These are phyloP conservation scores for Candida adriatica DNA, from an alignment of 805 yeast species.

Conservation along the genomic window DNA sequence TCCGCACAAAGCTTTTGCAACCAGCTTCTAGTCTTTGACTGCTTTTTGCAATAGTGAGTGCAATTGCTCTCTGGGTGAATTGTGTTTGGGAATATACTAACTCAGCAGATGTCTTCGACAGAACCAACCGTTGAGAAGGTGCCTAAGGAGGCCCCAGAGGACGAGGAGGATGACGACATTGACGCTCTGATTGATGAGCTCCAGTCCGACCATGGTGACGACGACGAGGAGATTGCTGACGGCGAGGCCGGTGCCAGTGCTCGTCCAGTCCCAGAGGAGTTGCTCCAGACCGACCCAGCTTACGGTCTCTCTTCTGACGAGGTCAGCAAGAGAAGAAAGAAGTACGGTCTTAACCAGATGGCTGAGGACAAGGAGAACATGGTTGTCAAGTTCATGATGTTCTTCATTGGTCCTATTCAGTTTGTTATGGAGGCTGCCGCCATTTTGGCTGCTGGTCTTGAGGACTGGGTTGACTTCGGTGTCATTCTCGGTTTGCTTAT, in stretches of 20 bases:
- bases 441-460: constrained; percentile 88
- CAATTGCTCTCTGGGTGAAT: too few species aligned
- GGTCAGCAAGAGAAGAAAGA: constrained; percentile 78
- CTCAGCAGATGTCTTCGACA: constrained; percentile 22
- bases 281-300: constrained; percentile 74
- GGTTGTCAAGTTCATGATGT: constrained; percentile 72
- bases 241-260: constrained; percentile 47
- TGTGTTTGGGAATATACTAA: too few species aligned
- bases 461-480: constrained; percentile 99
- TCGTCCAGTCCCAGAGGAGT: constrained; percentile 80
- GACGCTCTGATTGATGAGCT: constrained; percentile 72
- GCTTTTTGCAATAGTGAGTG: too few species aligned
- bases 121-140: constrained; percentile 53
- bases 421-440: constrained; percentile 98
- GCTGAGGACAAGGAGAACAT: constrained; percentile 81
- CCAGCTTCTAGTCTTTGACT: too few species aligned
- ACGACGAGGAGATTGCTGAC: constrained; percentile 43
- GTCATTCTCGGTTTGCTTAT: constrained; percentile 83
- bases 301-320: constrained; percentile 74
- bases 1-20: too few species aligned
- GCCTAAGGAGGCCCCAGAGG: constrained; percentile 41
- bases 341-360: constrained; percentile 87
- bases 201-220: constrained; percentile 57
- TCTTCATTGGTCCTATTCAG: constrained; percentile 93
- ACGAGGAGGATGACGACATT: constrained; percentile 62